Evolutionary conservation across 1,284 basidiomycete species (phyloP), one percentile per base, ranked within the genome.

Genomic region (Tilletia caries): DNA sequence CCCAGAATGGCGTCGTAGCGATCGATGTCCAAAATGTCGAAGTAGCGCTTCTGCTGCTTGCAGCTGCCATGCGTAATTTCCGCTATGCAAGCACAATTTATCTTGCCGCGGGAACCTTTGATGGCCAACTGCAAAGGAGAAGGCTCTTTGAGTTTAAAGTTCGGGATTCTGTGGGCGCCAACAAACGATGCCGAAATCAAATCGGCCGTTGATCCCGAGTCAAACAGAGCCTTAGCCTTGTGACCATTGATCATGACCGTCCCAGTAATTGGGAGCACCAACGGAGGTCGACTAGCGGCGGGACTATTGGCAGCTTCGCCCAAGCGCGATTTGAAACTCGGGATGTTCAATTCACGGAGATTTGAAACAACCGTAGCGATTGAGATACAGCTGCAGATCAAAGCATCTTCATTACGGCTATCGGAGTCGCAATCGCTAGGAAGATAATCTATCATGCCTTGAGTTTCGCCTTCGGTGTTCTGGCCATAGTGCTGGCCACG

Each of bases 121-220:
- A 58, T 58, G 8, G 54, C 54, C 25, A 58, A 23, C 54, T 58
- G 54, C 8, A 58, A 23, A 15, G 23, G 23, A 2, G 25, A 33
- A 8, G 54, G 54, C 13, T 58, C 29, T 15, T 27, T 33, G 15
- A 58, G 29, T 6, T 27, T 27, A 23, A 58, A 58, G 27, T 8
- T 58, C 8, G 15, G 8, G 5, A 58, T 58, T 33, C 27, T 58
- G 54, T 58, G 54, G 20, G 20, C 5, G 27, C 27, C 54, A 6
- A 58, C 54, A 32, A 58, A 58, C 5, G 25, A 13, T 15, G 18
- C 54, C 3, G 54, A 58, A 33, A 58, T 58, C 3, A 58, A 6
- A 32, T 58, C 54, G 25, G 27, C 54, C 8, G 54, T 58, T 27
- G 54, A 58, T 15, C 54, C 54, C 4, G 54, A 58, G 54, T 58